Evolutionary conservation across 257 asterid genomes (phyloP), one percentile per base, ranked within the genome.

Genomic region (Jasminum sambac): DNA sequence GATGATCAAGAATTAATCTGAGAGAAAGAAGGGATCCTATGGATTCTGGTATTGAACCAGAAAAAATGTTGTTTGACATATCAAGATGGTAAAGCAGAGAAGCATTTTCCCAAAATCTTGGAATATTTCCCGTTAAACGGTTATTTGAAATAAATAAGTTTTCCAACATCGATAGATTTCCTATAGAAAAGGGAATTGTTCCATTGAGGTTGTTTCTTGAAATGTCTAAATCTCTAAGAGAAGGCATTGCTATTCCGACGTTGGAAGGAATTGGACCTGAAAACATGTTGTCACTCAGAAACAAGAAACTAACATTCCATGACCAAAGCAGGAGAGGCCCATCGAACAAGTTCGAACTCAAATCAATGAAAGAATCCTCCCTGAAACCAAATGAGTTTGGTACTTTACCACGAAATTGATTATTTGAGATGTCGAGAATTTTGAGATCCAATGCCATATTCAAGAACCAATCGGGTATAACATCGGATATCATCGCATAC

Each of bases 401-500:
- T 10, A 77, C 70, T n/a, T 38, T 66, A 19, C 85, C 85, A 24
- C 72, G 36, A 16, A 74, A 66, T 25, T 80, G 68, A 50, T 80
- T 81, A 63, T 70, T 24, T 0, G 80, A 19, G 26, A 81, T 40
- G 69, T 81, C 80, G 24, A 81, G 24, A 44, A 70, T 74, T 2
- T 42, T 5, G 39, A 81, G 68, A 26, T 71, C 44, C 75, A 74
- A 63, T 14, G 64, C 77, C 72, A 81, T 68, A 63, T 74, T 42
- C 64, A 63, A 38, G 71, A 80, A 80, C 82, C 85, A 80, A 57
- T 64, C 71, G 11, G 85, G 85, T 42, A 80, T 57, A 16, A 30
- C 48, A 48, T 58, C 85, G 4, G 73, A 70, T 62, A 81, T 81
- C 62, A 30, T 38, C 5, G 59, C 80, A 25, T 13, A 62, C 50